Conservation (phyloP, 73 alveolate genomes). For the Tetrahymena elliotti region DNA sequence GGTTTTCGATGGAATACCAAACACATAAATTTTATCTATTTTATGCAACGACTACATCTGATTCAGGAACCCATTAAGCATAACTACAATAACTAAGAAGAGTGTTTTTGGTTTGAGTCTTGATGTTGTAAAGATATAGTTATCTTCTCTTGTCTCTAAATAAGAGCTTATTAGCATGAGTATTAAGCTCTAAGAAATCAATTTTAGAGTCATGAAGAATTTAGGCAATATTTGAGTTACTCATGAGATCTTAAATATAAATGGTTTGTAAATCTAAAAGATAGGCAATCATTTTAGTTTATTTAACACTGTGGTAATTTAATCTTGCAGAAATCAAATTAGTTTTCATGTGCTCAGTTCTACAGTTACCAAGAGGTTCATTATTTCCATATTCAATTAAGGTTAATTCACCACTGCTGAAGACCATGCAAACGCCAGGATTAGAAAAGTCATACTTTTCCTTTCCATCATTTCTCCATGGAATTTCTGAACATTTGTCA, state of each 20-base stretch:
- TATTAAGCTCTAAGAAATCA: slow-evolving; percentile 93
- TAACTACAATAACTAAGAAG: slow-evolving; percentile 97
- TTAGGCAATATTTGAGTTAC: slow-evolving; percentile 89
- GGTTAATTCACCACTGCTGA: slow-evolving; percentile 97
- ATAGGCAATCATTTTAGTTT: slow-evolving; percentile 93
- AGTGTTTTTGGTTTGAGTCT: slow-evolving; percentile 91
- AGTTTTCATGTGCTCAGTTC: slow-evolving; percentile 98
- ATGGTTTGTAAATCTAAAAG: slow-evolving; percentile 98
- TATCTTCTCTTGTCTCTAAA: slow-evolving; percentile 99
- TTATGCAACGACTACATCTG: slow-evolving; percentile 99
- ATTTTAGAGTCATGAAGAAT: slow-evolving; percentile 97
- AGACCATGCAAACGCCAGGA: slow-evolving; percentile 98
- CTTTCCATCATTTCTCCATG: slow-evolving; percentile 91
- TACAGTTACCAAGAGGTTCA: slow-evolving; percentile 93
- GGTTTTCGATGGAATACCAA: slow-evolving; percentile 99
- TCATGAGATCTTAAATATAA: slow-evolving; percentile 88
- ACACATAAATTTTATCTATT: slow-evolving; percentile 97
- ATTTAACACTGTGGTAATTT: slow-evolving; percentile 75
- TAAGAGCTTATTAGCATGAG: slow-evolving; percentile 94
- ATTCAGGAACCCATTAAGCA: slow-evolving; percentile 99
- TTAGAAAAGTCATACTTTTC: slow-evolving; percentile 97
- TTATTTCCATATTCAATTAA: slow-evolving; percentile 98
- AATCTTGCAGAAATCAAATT: slow-evolving; percentile 96
- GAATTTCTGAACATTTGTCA: slow-evolving; percentile 83
- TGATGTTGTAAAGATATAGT: slow-evolving; percentile 93